Percentiles rank a stretch among this genome's conserved stretches.
These are phyloP conservation scores for Diplodia scrobiculata DNA, from an alignment of 2,329 filamentous ascomycete genomes.

Conservation along the genomic window DNA sequence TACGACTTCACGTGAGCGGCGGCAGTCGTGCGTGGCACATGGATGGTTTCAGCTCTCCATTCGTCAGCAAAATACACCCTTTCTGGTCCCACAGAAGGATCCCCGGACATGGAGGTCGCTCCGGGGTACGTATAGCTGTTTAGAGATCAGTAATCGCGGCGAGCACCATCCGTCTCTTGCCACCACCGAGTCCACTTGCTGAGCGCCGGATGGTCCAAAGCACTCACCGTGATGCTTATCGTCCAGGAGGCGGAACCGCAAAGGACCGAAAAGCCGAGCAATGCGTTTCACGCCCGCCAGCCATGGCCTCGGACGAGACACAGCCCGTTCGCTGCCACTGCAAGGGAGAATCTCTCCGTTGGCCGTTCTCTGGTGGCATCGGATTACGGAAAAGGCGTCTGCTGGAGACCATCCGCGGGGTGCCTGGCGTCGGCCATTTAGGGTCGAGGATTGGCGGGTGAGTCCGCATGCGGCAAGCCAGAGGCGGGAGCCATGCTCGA, in stretches of 20 bases:
- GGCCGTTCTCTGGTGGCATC: not conserved
- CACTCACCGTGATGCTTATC: not conserved
- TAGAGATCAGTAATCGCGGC: constrained; percentile 11
- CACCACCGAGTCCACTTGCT: not conserved
- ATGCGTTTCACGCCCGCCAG: not conserved
- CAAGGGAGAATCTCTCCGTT: not conserved
- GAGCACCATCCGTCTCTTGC: not conserved
- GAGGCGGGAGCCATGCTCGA: constrained; percentile 18
- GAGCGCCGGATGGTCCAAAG: constrained; percentile 9
- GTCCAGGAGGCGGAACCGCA: constrained; percentile 15
- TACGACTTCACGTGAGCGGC: constrained; percentile 19
- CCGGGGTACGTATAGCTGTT: not conserved
- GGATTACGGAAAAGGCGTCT: not conserved
- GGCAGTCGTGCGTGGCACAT: not conserved
- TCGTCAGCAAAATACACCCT: not conserved
- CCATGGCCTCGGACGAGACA: not conserved
- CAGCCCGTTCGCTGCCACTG: not conserved
- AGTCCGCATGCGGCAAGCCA: constrained; percentile 1
- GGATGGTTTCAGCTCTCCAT: not conserved
- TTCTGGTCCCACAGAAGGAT: not conserved
- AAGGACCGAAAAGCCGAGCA: constrained; percentile 14
- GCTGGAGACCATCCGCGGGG: not conserved
- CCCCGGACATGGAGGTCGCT: not conserved
- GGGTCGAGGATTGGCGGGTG: not conserved
- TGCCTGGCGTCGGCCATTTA: not conserved